Conservation (phyloP, 169 alveolate genomes). For the Eimeria zaria region DNA sequence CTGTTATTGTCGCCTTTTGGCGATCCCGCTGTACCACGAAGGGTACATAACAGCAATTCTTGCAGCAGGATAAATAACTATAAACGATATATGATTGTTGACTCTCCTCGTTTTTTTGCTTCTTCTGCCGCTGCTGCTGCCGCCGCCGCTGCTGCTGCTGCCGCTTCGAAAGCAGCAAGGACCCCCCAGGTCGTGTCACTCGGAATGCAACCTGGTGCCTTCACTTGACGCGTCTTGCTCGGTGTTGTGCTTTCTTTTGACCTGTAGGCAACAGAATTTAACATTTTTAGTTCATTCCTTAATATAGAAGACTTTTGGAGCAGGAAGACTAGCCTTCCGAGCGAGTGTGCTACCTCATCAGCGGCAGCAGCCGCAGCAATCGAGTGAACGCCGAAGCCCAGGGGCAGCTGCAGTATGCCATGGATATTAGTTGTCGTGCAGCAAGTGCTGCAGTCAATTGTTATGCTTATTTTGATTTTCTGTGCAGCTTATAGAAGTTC, state of each 20-base stretch:
- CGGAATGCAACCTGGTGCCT: conserved; percentile 7
- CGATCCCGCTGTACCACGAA: conserved; percentile 1
- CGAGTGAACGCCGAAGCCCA: conserved; percentile 40
- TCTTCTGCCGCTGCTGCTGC: conserved; percentile 29
- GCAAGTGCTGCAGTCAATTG: conserved; percentile 45
- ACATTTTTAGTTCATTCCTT: background rate
- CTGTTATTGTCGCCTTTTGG: background rate
- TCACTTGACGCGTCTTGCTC: background rate
- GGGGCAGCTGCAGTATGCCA: conserved; percentile 60
- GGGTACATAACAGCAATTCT: background rate
- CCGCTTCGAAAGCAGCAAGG: conserved; percentile 53
- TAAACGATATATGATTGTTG: background rate
- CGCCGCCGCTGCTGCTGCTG: conserved; percentile 69
- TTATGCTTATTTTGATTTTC: conserved; percentile 19
- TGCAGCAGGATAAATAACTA: background rate
- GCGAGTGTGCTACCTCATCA: conserved; percentile 46
- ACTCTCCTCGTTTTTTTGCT: background rate
- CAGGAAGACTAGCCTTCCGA: conserved; percentile 10
- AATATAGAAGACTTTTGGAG: background rate
- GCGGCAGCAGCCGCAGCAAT: conserved; percentile 60
- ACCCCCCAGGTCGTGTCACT: conserved; percentile 18
- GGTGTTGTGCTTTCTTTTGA: background rate
- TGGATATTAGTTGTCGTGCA: conserved; percentile 19
- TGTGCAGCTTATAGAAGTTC: conserved; percentile 22
- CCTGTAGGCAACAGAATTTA: background rate